phyloP scores from a whole-genome alignment of 139 green algal species.

The Closterium sp. region DNA sequence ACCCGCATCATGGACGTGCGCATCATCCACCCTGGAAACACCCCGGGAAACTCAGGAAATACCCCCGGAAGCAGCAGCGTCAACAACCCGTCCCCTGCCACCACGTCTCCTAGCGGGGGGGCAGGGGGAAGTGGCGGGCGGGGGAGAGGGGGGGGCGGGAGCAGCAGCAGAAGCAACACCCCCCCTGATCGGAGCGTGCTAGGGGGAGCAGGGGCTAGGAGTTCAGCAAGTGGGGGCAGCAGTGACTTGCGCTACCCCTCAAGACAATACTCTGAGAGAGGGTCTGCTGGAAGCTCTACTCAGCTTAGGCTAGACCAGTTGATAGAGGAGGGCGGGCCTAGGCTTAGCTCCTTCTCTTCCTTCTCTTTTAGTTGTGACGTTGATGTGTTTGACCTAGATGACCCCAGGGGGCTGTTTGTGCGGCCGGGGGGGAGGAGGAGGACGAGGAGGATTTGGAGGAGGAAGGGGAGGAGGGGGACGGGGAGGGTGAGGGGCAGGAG shows the following conservation, averaged over 20 bases:
- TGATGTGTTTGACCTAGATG: not conserved
- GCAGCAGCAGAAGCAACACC: not conserved
- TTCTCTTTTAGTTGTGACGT: not conserved
- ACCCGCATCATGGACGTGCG: constrained; percentile 13
- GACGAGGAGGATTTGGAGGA: not conserved
- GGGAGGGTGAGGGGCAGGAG: not conserved
- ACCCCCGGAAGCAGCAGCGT: not conserved
- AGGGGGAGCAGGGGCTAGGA: not conserved
- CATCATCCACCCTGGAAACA: not conserved
- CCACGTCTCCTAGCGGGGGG: not conserved
- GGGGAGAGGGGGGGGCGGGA: not conserved
- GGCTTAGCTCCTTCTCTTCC: not conserved
- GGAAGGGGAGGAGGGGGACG: not conserved
- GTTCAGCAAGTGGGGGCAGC: not conserved
- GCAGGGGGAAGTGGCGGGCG: not conserved
- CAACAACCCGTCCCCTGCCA: not conserved
- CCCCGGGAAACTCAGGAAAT: not conserved
- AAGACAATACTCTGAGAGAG: not conserved
- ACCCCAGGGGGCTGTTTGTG: not conserved
- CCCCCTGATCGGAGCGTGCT: not conserved
- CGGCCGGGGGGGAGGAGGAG: not conserved
- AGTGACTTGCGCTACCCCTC: not conserved
- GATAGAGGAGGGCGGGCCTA: not conserved
- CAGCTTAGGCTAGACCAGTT: not conserved
- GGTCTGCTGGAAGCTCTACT: not conserved